These are phyloP conservation scores for Aquanectria penicillioides DNA, from an alignment of 2,329 filamentous ascomycete species.

Conservation along the genomic window DNA sequence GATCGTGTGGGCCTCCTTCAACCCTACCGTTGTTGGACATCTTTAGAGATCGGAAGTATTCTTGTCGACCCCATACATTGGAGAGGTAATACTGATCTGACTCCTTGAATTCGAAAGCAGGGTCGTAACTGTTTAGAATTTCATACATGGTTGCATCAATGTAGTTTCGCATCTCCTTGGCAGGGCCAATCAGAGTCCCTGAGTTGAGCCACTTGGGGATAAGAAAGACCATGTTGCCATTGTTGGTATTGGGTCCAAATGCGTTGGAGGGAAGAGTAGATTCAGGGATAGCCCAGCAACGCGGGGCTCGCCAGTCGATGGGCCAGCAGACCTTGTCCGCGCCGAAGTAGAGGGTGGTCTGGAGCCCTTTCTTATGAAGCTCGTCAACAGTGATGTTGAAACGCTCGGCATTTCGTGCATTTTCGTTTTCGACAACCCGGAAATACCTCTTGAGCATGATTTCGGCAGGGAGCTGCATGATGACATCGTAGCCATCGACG, in stretches of 20 bases:
- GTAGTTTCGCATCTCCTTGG: conserved; percentile 41
- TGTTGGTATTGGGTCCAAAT: conserved; percentile 51
- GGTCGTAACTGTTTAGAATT: conserved; percentile 47
- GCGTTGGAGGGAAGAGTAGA: conserved; percentile 45
- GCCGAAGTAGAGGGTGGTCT: conserved; percentile 55
- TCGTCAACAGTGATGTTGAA: conserved; percentile 55
- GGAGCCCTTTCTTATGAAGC: conserved; percentile 43
- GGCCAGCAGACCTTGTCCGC: conserved; percentile 57
- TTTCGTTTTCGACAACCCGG: conserved; percentile 57
- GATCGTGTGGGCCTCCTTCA: conserved; percentile 21
- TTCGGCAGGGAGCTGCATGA: conserved; percentile 72
- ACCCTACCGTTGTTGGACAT: background rate
- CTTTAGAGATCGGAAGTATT: conserved; percentile 49
- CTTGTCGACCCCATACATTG: conserved; percentile 54
- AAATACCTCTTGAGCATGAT: conserved; percentile 72
- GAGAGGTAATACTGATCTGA: conserved; percentile 57
- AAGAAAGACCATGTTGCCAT: conserved; percentile 43
- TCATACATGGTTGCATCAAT: conserved; percentile 42
- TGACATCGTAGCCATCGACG: conserved; percentile 71
- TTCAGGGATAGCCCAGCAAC: conserved; percentile 53
- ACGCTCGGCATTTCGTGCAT: conserved; percentile 59
- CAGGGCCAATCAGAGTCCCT: conserved; percentile 55
- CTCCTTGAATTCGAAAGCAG: conserved; percentile 41
- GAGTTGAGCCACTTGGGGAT: conserved; percentile 57
- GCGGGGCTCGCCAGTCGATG: conserved; percentile 45